Base-by-base conservation (phyloP, 345 rosid genomes). In the Gossypium anomalum region DNA sequence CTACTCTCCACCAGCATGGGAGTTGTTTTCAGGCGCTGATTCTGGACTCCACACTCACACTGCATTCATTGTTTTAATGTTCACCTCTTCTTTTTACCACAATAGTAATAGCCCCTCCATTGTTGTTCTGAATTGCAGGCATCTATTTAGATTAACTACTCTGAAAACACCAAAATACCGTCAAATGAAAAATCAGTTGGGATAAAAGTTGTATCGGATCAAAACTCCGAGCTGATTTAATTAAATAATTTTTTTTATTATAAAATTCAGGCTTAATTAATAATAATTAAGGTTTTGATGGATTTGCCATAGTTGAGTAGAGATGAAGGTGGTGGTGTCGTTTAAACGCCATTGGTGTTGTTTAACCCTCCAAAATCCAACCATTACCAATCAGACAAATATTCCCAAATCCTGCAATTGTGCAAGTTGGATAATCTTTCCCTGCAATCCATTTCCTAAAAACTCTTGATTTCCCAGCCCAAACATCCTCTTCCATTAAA, bases 391-490 rank as follows among this genome's bases (percentile, higher is more conserved):
- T 71, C 69, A 47, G 14, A 74, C 34, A 76, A 79, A 65, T 86
- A 76, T 76, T 52, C 78, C 66, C 67, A 75, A 76, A 87, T 94
- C 78, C 72, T 87, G 29, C 76, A 79, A 2, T 80, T 79, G 68
- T 89, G 97, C 82, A 89, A 80, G 70, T 84, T 87, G 22, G 83
- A 90, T 53, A 79, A 69, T 3, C 88, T 93, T 53, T 69, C 0
- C 81, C 84, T 9, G 98, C 98, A 0, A 60, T 91, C 71, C 80
- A 78, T 58, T 83, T 92, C 70, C 85, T 91, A 9, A 91, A 91
- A 78, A 75, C 89, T 52, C 5, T 73, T 9, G 80, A 80, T 29
- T 44, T 85, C 2, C 16, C 14, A 38, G 60, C 23, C 57, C 65
- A 43, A 61, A 15, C 60, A 69, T 9, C 44, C 44, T 76, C 86